Evolutionary conservation across 768 basidiomycete species (phyloP), one percentile per base, ranked within the genome.

Genomic region (Lactifluus volemus): DNA sequence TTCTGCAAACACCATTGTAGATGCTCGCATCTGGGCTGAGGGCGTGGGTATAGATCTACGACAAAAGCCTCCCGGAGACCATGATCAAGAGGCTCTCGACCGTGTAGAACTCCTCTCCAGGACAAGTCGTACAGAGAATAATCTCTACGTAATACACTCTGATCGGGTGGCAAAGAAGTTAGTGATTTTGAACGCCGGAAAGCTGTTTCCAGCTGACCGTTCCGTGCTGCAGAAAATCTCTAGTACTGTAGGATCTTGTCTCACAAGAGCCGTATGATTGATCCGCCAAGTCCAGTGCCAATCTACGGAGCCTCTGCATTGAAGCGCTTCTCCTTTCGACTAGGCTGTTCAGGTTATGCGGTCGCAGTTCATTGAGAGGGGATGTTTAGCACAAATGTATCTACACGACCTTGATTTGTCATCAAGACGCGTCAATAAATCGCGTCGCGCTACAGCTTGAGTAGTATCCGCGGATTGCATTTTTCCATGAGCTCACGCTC

Each of bases 111-210:
- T 91, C 47, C 71, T 90, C 57, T 70, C 72, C 21, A 72, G 81
- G 63, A 81, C 88, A 44, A 72, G 74, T 25, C 79, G 77, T 36
- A 81, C 78, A 11, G 71, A 71, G 38, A 73, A 81, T 60, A 80
- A 78, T 5, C 78, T 83, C 63, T 90, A 89, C 65, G 73, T 86
- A 6, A 85, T 91, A 2, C 84, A 88, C 64, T 72, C 72, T 0
- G 70, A 74, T 53, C 69, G 73, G 25, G 51, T 19, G 45, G 60
- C 41, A 25, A 59, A 49, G 21, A 48, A 44, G 65, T 66, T n/a
- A 58, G 63, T 58, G n/a, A 19, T 44, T 36, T 36, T 32, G 47
- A 19, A 7, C 19, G 7, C 10, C 17, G 17, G n/a, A n/a, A 39
- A 32, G 29, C 7, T 48, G 5, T 21, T 48, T 59, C 8, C n/a